Base-by-base conservation (phyloP, 495 filamentous ascomycete species). In the Hypoxylon trugodes region DNA sequence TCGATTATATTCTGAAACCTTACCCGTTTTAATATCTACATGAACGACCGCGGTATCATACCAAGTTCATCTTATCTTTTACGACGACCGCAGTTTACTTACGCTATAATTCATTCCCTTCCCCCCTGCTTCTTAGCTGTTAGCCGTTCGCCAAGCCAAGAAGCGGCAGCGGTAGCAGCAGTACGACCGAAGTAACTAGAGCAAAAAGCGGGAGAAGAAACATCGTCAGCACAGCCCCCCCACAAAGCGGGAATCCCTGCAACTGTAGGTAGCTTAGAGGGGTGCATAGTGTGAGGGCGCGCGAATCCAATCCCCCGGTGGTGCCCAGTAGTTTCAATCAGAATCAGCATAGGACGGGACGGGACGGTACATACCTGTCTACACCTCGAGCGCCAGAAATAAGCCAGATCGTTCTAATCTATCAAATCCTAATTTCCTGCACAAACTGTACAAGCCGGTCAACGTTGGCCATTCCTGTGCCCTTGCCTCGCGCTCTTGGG, bases 221-320 rank as follows among this genome's bases (percentile, higher is more conserved):
- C 61, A 53, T 57, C 57, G 46, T 57, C 46, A 66, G 57, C 66
- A 69, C 62, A 66, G 66, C 66, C 66, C 66, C 58, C 61, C 61
- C 57, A 56, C 37, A 54, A 35, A 50, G 24, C 42, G 30, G 32
- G 42, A 49, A 49, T 16, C 57, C 63, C 63, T 61, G n/a, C n/a
- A n/a, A n/a, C n/a, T n/a, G 63, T 66, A 66, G 35, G 35, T 50
- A 43, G 24, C 18, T 55, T 50, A 59, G 63, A 66, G 63, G 58
- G 63, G 63, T 66, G 63, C 57, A 61, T 61, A n/a, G 51, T 57
- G 51, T 51, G 21, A 66, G 59, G n/a, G n/a, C n/a, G n/a, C 58
- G 42, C 42, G 42, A 46, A 16, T 38, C 48, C 43, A 36, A 62
- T 62, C 50, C 59, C 45, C 33, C 10, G 25, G 25, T 42, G 38